Base-by-base conservation (phyloP, 352 stramenopile genomes). In the Globisporangium ultimum region DNA sequence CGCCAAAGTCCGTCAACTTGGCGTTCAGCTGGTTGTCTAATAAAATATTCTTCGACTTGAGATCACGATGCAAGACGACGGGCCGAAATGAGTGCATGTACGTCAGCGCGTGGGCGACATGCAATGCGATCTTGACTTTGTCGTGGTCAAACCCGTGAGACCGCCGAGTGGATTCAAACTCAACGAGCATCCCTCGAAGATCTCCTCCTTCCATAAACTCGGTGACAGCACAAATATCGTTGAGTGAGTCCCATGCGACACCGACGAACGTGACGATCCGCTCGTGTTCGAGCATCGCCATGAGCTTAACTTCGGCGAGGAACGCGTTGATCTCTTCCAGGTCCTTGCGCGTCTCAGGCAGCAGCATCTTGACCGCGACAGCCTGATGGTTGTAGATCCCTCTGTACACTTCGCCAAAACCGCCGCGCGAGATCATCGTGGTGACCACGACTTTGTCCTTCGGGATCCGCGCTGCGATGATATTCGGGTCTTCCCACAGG, bases 211-310 rank as follows among this genome's bases (percentile, higher is more conserved):
- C 67, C 38, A 84, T 46, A 46, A 76, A 80, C 53, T 87, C 76
- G 1, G 70, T 77, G 36, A 87, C 72, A 59, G 72, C 71, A 56
- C 70, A 76, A 43, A 80, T 56, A 38, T 65, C 61, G 34, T 63
- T 72, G 50, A 76, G 62, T 24, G 62, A 68, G 14, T 72, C 71
- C 76, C 80, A 91, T 13, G 76, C 80, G 22, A 87, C 80, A 12
- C 80, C 80, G 36, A 88, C 64, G 42, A 91, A 88, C 20, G 53
- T 59, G 12, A 91, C 76, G 45, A 91, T 84, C 49, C 76, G 78
- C 38, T 70, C 64, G 56, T 91, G 80, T 13, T 83, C 70, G 13
- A 91, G 62, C 49, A 68, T 70, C 0, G 74, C 68, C 67, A 88
- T 76, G 42, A 87, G 54, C 56, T 85, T 81, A 24, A 76, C 76